A percentile compares a stretch with the other conserved stretches of the same genome.
Conservation (phyloP, 306 rosid genomes). For the Chamaecrista fasciculata region DNA sequence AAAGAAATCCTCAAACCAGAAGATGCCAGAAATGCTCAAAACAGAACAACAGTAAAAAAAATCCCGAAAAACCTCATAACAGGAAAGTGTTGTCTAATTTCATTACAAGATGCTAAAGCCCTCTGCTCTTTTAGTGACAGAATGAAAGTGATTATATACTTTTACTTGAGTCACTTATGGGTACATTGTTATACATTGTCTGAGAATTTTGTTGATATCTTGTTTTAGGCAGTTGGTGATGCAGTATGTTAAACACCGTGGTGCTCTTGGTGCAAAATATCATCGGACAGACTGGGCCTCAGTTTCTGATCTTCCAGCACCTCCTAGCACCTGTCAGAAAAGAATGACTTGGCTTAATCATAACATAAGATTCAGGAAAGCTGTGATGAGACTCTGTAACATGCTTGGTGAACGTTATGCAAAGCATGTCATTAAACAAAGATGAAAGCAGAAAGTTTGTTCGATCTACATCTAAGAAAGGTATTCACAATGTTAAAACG, state of each 20-base stretch:
- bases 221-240: constrained; percentile 74
- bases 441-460: constrained; percentile 43
- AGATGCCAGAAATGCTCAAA: background rate
- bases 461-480: constrained; percentile 39
- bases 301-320: constrained; percentile 76
- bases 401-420: constrained; percentile 67
- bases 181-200: constrained; percentile 13
- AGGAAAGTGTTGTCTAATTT: background rate
- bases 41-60: background rate
- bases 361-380: constrained; percentile 59
- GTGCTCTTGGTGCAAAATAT: constrained; percentile 63
- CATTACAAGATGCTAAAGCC: background rate
- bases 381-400: constrained; percentile 82
- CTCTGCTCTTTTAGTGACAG: background rate
- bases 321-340: constrained; percentile 65
- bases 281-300: constrained; percentile 72
- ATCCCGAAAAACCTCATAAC: background rate
- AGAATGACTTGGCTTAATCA: constrained; percentile 62
- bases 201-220: constrained; percentile 29
- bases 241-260: constrained; percentile 83
- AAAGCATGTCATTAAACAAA: constrained; percentile 40
- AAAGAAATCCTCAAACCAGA: background rate
- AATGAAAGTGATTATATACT: constrained; percentile 14
- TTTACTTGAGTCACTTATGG: background rate
- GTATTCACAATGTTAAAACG: constrained; percentile 29